Evolutionary conservation across 805 yeast genomes (phyloP), one percentile per base, ranked within the genome.

Genomic region (Ogataea haglerorum): DNA sequence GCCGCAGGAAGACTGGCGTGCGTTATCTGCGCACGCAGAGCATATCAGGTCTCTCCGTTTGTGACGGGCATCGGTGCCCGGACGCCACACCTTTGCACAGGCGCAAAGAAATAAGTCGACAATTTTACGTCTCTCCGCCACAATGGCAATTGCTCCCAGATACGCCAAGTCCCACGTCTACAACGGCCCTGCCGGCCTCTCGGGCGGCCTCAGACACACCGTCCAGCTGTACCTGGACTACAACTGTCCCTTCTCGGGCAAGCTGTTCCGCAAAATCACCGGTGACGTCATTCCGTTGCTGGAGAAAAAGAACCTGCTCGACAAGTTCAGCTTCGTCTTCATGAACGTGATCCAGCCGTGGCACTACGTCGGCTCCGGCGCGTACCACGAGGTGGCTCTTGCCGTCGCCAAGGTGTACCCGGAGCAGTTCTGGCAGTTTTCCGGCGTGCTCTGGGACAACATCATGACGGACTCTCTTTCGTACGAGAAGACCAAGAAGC

Each of bases 311-410:
- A 40, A 41, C 1, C 63, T 68, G 37, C 74, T 80, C 1, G 70
- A 69, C 42, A 59, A 73, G 45, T 75, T 82, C 51, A 76, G 77
- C 49, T 72, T 85, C 46, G 75, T 79, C 9, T 77, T 82, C 60
- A 73, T 80, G 46, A 82, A 85, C 54, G 88, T 82, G 29, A 70
- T 84, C n/a, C 96, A 88, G 66, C 93, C 95, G 49, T 88, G 95
- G 95, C 96, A 88, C 59, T 82, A 90, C 31, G 29, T 53, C 3
- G 76, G 79, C 41, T 81, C 91, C 1, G 73, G 76, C 5, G 62
- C 77, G 26, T 67, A 79, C 28, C 82, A 83, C 57, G 95, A 88
- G 56, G 83, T 84, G 30, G 72, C 84, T 0, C 60, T 88, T 18
- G 89, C 82, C 0, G 80, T 82, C 22, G 85, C 84, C n/a, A 66